A percentile compares a stretch with the other conserved stretches of the same genome.
Conservation (phyloP, 2,329 filamentous ascomycete genomes). For the Incumbomyces lentus region DNA sequence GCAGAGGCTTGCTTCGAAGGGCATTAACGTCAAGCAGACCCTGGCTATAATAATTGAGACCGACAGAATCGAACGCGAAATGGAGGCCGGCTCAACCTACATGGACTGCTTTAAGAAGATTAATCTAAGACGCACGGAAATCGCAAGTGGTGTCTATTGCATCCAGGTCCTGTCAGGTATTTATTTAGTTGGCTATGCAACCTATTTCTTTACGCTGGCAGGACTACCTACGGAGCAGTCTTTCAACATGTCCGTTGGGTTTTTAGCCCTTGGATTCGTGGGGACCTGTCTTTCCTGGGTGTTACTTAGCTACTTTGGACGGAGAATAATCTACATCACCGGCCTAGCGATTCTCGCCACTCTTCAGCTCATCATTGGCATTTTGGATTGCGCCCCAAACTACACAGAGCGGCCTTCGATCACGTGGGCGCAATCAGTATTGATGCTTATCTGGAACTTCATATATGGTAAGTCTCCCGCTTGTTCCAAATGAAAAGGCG, state of each 20-base stretch:
- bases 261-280: constrained; percentile 30
- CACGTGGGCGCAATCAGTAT: constrained; percentile 28
- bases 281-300: constrained; percentile 31
- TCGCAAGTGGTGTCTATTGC: constrained; percentile 34
- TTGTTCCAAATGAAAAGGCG: not conserved
- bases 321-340: constrained; percentile 26
- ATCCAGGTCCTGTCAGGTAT: constrained; percentile 35
- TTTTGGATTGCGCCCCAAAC: constrained; percentile 31
- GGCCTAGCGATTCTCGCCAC: constrained; percentile 26
- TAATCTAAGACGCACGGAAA: constrained; percentile 35
- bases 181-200: constrained; percentile 35
- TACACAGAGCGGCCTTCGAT: constrained; percentile 20
- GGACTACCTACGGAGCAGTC: constrained; percentile 26
- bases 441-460: constrained; percentile 32
- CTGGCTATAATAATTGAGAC: constrained; percentile 34
- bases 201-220: constrained; percentile 38
- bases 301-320: constrained; percentile 26
- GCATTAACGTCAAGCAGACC: constrained; percentile 32
- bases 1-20: constrained; percentile 25
- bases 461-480: constrained; percentile 25
- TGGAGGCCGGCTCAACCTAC: constrained; percentile 27
- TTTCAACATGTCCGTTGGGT: constrained; percentile 32
- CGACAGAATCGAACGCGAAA: constrained; percentile 30
- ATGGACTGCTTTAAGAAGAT: constrained; percentile 35
- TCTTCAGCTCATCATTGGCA: constrained; percentile 31